Percentiles rank a stretch among this genome's conserved stretches.
These are phyloP conservation scores for Fusarium guadeloupense DNA, from an alignment of 2,329 filamentous ascomycete genomes.

Conservation along the genomic window DNA sequence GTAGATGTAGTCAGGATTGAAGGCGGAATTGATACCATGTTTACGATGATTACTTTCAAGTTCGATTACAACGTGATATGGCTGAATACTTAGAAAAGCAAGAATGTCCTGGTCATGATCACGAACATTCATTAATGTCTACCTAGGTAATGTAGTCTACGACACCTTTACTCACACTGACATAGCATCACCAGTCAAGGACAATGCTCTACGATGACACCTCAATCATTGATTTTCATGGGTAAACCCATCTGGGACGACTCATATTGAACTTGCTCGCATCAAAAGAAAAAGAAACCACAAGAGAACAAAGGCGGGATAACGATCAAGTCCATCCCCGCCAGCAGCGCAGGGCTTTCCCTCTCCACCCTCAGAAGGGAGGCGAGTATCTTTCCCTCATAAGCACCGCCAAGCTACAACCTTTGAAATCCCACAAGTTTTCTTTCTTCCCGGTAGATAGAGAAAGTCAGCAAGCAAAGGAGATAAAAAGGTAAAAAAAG, in stretches of 20 bases:
- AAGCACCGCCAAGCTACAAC: conserved; percentile 76
- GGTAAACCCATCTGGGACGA: conserved; percentile 36
- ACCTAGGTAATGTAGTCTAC: too few relatives aligned
- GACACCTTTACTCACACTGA: not conserved
- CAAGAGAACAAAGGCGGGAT: conserved; percentile 63
- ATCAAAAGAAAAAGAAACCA: conserved; percentile 37
- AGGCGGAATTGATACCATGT: conserved; percentile 41
- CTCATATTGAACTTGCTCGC: conserved; percentile 42
- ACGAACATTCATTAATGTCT: not conserved
- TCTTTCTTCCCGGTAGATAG: conserved; percentile 14
- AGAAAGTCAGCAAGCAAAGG: conserved; percentile 39
- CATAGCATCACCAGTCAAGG: not conserved
- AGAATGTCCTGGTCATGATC: accelerated
- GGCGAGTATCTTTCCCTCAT: conserved; percentile 99
- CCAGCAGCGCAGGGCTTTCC: conserved; percentile 98
- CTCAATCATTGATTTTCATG: conserved; percentile 34
- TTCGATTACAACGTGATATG: not conserved
- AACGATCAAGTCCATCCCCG: conserved; percentile 91
- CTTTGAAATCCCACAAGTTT: conserved; percentile 44
- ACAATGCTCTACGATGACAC: conserved; percentile 22
- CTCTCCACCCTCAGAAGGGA: conserved; percentile 63
- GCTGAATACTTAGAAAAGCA: not conserved
- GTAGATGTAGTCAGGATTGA: conserved; percentile 28
- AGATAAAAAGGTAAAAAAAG: conserved; percentile 19
- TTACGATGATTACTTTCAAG: conserved; percentile 9